phyloP scores from a whole-genome alignment of 2,329 filamentous ascomycete species.

The Aspergillus arachidicola region DNA sequence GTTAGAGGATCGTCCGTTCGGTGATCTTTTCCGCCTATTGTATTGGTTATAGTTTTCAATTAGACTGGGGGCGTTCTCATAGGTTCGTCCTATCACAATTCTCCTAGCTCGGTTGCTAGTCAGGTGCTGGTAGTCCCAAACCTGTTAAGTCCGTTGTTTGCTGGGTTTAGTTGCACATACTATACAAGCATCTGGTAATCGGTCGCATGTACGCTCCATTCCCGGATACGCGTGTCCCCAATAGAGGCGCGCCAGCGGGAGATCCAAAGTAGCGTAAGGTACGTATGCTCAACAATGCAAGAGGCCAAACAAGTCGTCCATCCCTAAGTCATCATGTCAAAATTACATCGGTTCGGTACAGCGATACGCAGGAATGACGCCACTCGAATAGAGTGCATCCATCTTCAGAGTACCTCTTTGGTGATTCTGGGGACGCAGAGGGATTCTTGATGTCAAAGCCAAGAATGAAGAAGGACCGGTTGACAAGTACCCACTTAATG shows the following conservation, averaged over 20 bases:
- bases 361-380: not conserved
- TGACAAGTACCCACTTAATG: constrained; percentile 4
- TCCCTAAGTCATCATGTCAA: not conserved
- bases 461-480: not conserved
- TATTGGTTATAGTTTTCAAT: not conserved
- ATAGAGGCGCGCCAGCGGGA: not conserved
- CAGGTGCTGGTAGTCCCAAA: not conserved
- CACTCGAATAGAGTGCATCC: not conserved
- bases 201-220: not conserved
- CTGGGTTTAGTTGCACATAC: not conserved
- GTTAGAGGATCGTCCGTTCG: constrained; percentile 5
- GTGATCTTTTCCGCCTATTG: constrained; percentile 15
- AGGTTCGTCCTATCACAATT: constrained; percentile 4
- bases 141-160: not conserved
- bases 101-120: not conserved
- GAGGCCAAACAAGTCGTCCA: not conserved
- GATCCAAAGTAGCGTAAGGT: not conserved
- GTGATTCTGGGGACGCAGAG: not conserved
- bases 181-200: not conserved
- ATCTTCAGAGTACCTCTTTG: not conserved
- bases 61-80: not conserved
- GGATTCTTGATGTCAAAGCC: not conserved
- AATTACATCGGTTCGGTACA: not conserved
- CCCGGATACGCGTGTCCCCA: not conserved
- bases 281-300: not conserved